phyloP scores from a whole-genome alignment of 2,329 filamentous ascomycete genomes.

The Fusarium sp. region DNA sequence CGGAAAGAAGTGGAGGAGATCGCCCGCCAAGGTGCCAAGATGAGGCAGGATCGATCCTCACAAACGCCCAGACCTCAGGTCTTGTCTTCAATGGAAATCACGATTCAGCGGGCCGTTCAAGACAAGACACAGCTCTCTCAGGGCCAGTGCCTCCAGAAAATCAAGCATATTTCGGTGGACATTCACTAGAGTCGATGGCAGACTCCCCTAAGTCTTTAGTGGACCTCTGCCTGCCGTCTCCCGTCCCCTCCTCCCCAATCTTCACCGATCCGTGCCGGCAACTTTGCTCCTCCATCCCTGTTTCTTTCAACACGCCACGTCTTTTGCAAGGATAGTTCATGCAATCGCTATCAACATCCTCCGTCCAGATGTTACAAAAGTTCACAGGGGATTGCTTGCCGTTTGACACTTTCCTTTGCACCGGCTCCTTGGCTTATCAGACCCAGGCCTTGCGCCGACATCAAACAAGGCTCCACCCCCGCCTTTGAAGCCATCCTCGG shows the following conservation, averaged over 20 bases:
- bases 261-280: neutral
- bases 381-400: slow-evolving; percentile 14
- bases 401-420: slow-evolving; percentile 4
- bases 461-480: neutral
- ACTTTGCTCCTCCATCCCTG: slow-evolving; percentile 3
- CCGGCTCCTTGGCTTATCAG: slow-evolving; percentile 28
- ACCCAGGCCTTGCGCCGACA: neutral
- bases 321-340: slow-evolving; percentile 2
- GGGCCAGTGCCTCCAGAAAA: slow-evolving; percentile 6
- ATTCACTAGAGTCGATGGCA: neutral
- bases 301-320: slow-evolving; percentile 1
- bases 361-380: slow-evolving; percentile 25
- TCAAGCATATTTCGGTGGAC: neutral
- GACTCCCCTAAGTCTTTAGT: neutral
- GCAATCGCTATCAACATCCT: slow-evolving; percentile 28
- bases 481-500: neutral
- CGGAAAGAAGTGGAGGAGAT: slow-evolving; percentile 11
- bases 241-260: neutral
- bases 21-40: neutral
- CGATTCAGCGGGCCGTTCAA: slow-evolving; percentile 29
- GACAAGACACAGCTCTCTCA: neutral
- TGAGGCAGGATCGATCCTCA: neutral
- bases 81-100: slow-evolving; percentile 6
- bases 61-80: neutral
- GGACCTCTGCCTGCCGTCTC: neutral